Conservation (phyloP, 176 grass and related monocot species). For the Echinochloa phyllopogon region DNA sequence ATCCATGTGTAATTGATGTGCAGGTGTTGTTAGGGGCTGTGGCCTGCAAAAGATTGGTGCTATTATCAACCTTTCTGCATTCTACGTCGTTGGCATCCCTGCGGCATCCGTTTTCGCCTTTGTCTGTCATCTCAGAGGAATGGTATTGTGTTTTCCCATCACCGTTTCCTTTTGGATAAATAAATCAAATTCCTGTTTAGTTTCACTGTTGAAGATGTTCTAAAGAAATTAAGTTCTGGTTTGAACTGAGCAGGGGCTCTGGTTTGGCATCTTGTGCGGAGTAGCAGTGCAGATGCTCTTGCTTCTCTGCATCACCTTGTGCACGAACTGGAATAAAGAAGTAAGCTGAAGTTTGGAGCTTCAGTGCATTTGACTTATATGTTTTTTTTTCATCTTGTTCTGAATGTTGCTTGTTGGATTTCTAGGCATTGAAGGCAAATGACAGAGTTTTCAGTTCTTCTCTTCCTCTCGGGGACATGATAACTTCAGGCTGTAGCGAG, state of each 20-base stretch:
- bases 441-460: constrained; percentile 8
- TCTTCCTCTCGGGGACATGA: neutral
- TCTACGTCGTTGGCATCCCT: constrained; percentile 25
- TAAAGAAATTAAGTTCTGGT: neutral
- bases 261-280: constrained; percentile 13
- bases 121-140: constrained; percentile 18
- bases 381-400: neutral
- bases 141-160: neutral
- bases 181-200: neutral
- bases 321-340: constrained; percentile 19
- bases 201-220: neutral
- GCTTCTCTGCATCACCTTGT: constrained; percentile 13
- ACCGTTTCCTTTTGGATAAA: neutral
- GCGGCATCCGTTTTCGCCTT: constrained; percentile 10
- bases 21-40: constrained; percentile 23
- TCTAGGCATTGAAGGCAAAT: constrained; percentile 9
- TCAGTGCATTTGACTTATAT: neutral
- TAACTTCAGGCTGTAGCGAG: neutral
- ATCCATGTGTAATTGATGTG: neutral
- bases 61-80: constrained; percentile 5
- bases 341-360: neutral
- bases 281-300: constrained; percentile 20
- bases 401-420: neutral
- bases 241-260: constrained; percentile 6
- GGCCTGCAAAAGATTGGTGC: constrained; percentile 26